Conservation (phyloP, 202 grass and related monocot species). For the Setaria italica region DNA sequence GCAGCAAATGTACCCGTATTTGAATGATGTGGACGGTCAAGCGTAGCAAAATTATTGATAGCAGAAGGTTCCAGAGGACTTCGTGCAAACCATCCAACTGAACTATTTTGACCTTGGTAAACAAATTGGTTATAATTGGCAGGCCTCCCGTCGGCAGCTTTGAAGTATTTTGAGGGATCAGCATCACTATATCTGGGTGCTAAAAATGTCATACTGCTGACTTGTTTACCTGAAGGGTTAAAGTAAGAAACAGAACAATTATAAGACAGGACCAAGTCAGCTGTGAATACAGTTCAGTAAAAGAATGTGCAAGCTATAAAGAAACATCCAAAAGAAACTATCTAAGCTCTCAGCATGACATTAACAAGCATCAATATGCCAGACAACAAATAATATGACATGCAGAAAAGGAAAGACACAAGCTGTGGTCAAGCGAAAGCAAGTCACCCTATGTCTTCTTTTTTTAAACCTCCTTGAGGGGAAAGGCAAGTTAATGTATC, state of each 20-base stretch:
- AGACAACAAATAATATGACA: slow-evolving; percentile 9
- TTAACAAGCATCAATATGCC: slow-evolving; percentile 13
- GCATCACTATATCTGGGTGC: slow-evolving; percentile 41
- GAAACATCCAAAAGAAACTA: slow-evolving; percentile 10
- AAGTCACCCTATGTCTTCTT: background rate
- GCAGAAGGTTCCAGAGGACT: slow-evolving; percentile 34
- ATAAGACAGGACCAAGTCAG: slow-evolving; percentile 32
- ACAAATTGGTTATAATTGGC: slow-evolving; percentile 44
- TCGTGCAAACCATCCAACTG: slow-evolving; percentile 58
- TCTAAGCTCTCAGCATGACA: slow-evolving; percentile 8
- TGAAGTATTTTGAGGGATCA: slow-evolving; percentile 34
- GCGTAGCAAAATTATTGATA: slow-evolving; percentile 45
- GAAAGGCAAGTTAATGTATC: background rate
- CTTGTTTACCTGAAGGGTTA: slow-evolving; percentile 56
- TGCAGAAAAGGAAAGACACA: background rate
- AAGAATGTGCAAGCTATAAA: slow-evolving; percentile 33
- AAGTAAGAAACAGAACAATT: slow-evolving; percentile 22
- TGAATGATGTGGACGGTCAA: slow-evolving; percentile 39
- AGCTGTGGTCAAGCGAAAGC: background rate
- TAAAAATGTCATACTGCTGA: slow-evolving; percentile 38
- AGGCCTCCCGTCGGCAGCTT: slow-evolving; percentile 36
- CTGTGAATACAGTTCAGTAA: slow-evolving; percentile 9
- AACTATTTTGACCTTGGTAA: slow-evolving; percentile 47
- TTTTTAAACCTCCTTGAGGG: background rate
- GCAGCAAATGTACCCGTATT: slow-evolving; percentile 47